Base-by-base conservation (phyloP, 352 stramenopile genomes). In the Phytophthora pistaciae region DNA sequence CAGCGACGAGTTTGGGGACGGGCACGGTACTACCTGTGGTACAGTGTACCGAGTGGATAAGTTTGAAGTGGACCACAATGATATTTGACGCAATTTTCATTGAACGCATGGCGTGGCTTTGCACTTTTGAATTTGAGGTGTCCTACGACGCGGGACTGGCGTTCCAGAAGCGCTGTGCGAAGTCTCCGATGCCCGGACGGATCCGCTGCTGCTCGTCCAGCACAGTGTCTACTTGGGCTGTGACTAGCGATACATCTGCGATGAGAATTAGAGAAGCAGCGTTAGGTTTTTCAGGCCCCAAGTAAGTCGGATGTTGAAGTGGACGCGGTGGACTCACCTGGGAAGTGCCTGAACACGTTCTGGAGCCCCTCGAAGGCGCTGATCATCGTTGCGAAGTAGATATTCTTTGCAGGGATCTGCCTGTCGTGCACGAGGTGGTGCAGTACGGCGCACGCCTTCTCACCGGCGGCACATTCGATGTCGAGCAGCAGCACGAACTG, bases 371-470 rank as follows among this genome's bases (percentile, higher is more conserved):
- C 66, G 18, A 78, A 59, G 3, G 77, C 69, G 59, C 67, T 82
- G 49, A 86, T 79, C 9, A 91, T 44, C 5, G 79, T 78, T 44
- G 79, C 73, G 57, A 85, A 84, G 61, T 88, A 90, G 65, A 91
- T 88, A 53, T 56, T 75, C 7, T 36, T 59, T 2, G 68, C 67
- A 3, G 60, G 54, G 3, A 89, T 57, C 14, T 62, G 53, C 5
- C 27, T 57, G 14, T 70, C 55, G 1, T 59, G 44, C 6, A 85
- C 60, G 18, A 91, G 76, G 25, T 82, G 71, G 16, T 74, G 42
- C 10, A 91, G 40, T 6, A 65, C 80, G 14, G 74, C 63, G 21
- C 72, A 79, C 16, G 75, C 72, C 25, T 72, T 64, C 21, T 72
- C 57, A 5, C 83, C 83, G 20, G 74, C 85, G 2, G 68, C 58